phyloP scores from a whole-genome alignment of 306 rosid genomes.

The Fagus crenata region DNA sequence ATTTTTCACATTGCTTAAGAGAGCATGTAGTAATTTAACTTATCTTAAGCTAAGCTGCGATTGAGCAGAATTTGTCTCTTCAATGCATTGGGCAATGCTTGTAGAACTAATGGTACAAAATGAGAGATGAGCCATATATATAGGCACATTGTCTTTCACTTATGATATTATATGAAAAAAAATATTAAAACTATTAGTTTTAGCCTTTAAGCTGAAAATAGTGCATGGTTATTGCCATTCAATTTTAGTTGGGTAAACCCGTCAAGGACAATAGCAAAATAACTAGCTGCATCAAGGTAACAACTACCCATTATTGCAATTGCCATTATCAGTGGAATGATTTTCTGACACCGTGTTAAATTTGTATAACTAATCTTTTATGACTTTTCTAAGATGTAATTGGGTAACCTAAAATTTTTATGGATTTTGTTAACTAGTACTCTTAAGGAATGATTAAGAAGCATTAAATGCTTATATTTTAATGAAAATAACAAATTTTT shows the following conservation, averaged over 20 bases:
- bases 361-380: neutral
- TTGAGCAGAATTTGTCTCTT: slow-evolving; percentile 24
- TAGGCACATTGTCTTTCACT: neutral
- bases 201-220: neutral
- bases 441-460: too few species aligned
- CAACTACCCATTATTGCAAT: neutral
- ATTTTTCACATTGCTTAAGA: slow-evolving; percentile 21
- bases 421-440: too few species aligned
- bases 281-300: neutral
- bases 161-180: neutral
- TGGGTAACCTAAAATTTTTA: neutral
- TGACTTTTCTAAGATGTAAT: neutral
- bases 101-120: neutral
- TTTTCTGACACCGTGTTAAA: neutral
- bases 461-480: too few species aligned
- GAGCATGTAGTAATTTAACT: slow-evolving; percentile 18
- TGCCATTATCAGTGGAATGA: neutral
- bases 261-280: neutral
- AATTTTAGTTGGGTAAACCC: neutral
- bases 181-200: neutral
- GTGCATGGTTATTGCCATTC: neutral
- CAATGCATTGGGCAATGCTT: slow-evolving; percentile 3
- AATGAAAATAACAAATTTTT: too few species aligned
- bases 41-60: slow-evolving; percentile 20
- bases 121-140: neutral